Base-by-base conservation (phyloP, 768 basidiomycete species). In the Mycena rosella region DNA sequence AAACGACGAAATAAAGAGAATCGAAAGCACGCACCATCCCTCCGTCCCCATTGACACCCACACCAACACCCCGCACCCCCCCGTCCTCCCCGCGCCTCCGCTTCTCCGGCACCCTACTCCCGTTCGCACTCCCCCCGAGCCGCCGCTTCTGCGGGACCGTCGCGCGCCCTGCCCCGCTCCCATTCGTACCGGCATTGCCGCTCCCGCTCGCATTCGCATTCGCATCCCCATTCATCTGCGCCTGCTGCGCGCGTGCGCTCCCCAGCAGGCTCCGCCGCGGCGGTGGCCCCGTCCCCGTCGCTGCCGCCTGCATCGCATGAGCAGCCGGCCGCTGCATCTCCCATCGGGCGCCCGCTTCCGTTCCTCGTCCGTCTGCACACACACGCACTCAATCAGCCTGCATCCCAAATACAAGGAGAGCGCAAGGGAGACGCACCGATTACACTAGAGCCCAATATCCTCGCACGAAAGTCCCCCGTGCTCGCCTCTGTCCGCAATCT, bases 121-220 rank as follows among this genome's bases (percentile, higher is more conserved):
- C 59, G 32, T 36, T 10, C 30, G 3, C 36, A 1, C 9, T 29
- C 10, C 40, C 51, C 30, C 63, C 55, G 8, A 57, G 47, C 45
- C 49, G 56, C 22, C 63, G 63, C 44, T 64, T 64, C 47, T 64
- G 63, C 32, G 63, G 63, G 13, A 64, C 45, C 44, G 48, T 51
- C 32, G 32, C 47, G 40, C 20, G 20, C 22, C 44, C 30, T 3
- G 18, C 57, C 18, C 40, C 40, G 18, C 40, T 42, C 17, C 40
- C 40, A 17, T 15, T 42, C 15, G 40, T n/a, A 3, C 42, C 7
- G 20, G 20, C 42, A 13, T 34, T 34, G 7, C 42, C 42, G 14
- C 14, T 40, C 26, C 6, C 18, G 9, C n/a, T 17, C 58, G 30
- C 45, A 14, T 24, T 59, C 45, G 22, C 57, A 47, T 36, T 45